Conservation (phyloP, 768 basidiomycete species). For the Leccinum longicurvipes region DNA sequence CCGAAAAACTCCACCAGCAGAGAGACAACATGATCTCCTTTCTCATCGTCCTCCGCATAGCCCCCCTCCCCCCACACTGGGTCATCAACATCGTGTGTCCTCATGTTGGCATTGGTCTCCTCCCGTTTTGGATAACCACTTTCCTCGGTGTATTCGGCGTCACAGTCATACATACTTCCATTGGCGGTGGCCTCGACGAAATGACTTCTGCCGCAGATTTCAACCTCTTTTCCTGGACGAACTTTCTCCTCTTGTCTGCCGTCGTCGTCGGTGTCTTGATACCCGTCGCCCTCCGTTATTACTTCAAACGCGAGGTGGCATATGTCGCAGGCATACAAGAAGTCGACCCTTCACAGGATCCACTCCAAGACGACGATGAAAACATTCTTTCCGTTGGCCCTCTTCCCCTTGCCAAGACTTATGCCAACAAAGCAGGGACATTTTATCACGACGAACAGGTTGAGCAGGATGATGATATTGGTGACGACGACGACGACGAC, state of each 20-base stretch:
- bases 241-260: conserved; percentile 81
- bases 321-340: conserved; percentile 36
- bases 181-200: conserved; percentile 87
- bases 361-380: conserved; percentile 39
- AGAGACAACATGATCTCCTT: conserved; percentile 87
- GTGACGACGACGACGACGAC: conserved; percentile 59
- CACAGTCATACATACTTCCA: conserved; percentile 91
- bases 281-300: conserved; percentile 84
- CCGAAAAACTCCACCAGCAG: conserved; percentile 70
- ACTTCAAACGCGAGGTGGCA: conserved; percentile 65
- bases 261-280: conserved; percentile 91
- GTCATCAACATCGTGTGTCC: conserved; percentile 91
- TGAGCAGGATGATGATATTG: conserved; percentile 59
- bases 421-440: conserved; percentile 36
- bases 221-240: conserved; percentile 87
- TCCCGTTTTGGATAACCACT: conserved; percentile 87
- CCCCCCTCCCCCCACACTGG: conserved; percentile 96
- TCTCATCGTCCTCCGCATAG: conserved; percentile 91
- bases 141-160: conserved; percentile 90
- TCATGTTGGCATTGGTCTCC: conserved; percentile 82
- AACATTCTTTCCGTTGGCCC: conserved; percentile 58
- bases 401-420: conserved; percentile 39
- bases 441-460: conserved; percentile 42
- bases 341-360: conserved; percentile 33
- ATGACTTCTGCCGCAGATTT: conserved; percentile 96